Evolutionary conservation across 2,329 filamentous ascomycete species (phyloP), one percentile per base, ranked within the genome.

Genomic region (Beauveria scarabaeidicola): DNA sequence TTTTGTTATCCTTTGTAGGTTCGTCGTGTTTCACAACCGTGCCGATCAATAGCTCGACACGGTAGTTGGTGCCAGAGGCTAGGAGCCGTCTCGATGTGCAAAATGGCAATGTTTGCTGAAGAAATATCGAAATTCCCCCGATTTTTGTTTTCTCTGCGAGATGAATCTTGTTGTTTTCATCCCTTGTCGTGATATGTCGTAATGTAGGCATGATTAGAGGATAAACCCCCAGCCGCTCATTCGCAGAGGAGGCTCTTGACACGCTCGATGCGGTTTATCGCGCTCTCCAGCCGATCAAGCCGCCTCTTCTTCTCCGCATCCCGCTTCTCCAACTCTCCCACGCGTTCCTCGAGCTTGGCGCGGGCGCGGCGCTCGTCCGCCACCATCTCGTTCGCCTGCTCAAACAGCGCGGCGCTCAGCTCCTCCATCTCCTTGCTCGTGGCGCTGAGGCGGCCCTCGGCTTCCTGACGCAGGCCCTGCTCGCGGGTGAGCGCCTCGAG

Each of bases 321-420:
- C 62, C 89, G 77, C 66, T 78, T 75, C 74, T 92, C 89, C 23
- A 94, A 73, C 66, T 85, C 77, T 61, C 77, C 81, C 8, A 94
- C 81, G 43, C 88, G 76, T 69, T 88, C 84, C 74, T 91, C 88
- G 25, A 94, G 78, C 67, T 80, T 82, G 6, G 87, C 88, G 61
- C 88, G 77, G 38, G 87, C 87, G 60, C 84, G 81, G 47, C 90
- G 77, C 77, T 94, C 90, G 19, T 81, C 78, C 2, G 90, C 89
- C 21, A 94, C 90, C 90, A 94, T 94, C 74, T 91, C 85, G 70
- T 94, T 94, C 55, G 90, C 90, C 75, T 92, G 86, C 74, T 89
- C 85, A 70, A 94, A 94, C 58, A 94, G 75, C 54, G 81, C 82
- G 21, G 83, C 87, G 67, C 83, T 89, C 64, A 94, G 76, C 73